Evolutionary conservation across 352 stramenopile genomes (phyloP).

Genomic region (Globisporangium yorkense): DNA sequence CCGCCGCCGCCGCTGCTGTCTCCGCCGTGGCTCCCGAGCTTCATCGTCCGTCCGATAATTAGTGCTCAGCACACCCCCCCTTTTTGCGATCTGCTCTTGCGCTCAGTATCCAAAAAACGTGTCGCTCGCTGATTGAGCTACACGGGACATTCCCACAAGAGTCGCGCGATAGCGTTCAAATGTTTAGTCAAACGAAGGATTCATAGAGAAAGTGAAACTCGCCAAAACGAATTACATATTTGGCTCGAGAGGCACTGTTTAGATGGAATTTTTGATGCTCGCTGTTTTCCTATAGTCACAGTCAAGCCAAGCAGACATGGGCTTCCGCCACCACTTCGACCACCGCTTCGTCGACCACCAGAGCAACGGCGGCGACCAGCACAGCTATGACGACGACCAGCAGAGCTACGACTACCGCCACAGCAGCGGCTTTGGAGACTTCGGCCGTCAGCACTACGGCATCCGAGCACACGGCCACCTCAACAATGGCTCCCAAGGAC

Average conservation of each 20-base stretch:
- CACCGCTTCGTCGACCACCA: too few relatives aligned
- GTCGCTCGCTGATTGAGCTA: neutral
- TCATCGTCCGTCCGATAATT: conserved; percentile 28
- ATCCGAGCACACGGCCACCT: too few relatives aligned
- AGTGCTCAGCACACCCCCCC: neutral
- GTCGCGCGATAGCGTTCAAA: neutral
- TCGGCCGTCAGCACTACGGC: too few relatives aligned
- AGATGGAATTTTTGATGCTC: too few relatives aligned
- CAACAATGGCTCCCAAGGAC: too few relatives aligned
- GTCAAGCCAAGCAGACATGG: too few relatives aligned
- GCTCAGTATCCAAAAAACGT: neutral
- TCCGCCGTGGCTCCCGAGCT: conserved; percentile 48
- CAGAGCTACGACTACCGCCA: too few relatives aligned
- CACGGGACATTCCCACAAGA: neutral
- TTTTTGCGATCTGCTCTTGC: neutral
- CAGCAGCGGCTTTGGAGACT: too few relatives aligned
- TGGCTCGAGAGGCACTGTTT: neutral
- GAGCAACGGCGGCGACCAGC: too few relatives aligned
- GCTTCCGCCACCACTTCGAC: too few relatives aligned
- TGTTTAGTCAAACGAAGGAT: neutral
- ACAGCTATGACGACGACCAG: too few relatives aligned
- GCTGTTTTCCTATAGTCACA: too few relatives aligned
- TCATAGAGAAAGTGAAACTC: neutral
- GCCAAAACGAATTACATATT: neutral
- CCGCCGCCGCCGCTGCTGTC: conserved; percentile 37